Percentiles rank a stretch among this genome's conserved stretches.
These are phyloP conservation scores for Entomortierella beljakovae DNA, from an alignment of 192 early-diverging fungal genomes.

Conservation along the genomic window DNA sequence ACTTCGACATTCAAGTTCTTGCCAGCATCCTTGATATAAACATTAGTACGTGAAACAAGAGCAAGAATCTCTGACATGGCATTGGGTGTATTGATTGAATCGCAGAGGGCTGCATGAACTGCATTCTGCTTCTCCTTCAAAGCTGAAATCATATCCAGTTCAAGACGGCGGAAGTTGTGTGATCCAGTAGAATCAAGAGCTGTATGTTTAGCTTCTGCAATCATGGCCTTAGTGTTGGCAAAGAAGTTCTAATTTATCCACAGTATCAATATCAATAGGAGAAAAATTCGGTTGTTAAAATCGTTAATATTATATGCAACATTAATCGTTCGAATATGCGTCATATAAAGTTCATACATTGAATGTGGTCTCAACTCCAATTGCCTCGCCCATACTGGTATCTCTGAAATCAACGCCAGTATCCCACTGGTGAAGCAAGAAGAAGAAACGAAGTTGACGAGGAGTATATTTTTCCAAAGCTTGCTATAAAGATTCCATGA, in stretches of 20 bases:
- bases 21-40: slow-evolving; percentile 77
- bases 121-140: slow-evolving; percentile 74
- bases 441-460: slow-evolving; percentile 90
- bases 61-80: slow-evolving; percentile 86
- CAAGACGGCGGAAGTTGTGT: slow-evolving; percentile 78
- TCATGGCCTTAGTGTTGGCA: slow-evolving; percentile 79
- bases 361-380: slow-evolving; percentile 79
- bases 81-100: slow-evolving; percentile 90
- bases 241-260: slow-evolving; percentile 84
- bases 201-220: slow-evolving; percentile 70
- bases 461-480: slow-evolving; percentile 84
- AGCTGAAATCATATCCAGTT: slow-evolving; percentile 74
- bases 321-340: not conserved
- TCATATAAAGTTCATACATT: slow-evolving; percentile 60
- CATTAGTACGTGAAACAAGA: slow-evolving; percentile 82
- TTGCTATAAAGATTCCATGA: slow-evolving; percentile 52
- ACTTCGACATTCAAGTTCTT: slow-evolving; percentile 72
- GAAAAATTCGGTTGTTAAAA: not conserved
- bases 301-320: no score
- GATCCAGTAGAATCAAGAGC: slow-evolving; percentile 69
- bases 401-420: slow-evolving; percentile 86
- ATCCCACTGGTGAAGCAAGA: slow-evolving; percentile 91
- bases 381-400: slow-evolving; percentile 80
- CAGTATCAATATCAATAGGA: not conserved
- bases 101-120: slow-evolving; percentile 89